phyloP scores from a whole-genome alignment of 2,329 filamentous ascomycete species.

The Monilinia aucupariae region DNA sequence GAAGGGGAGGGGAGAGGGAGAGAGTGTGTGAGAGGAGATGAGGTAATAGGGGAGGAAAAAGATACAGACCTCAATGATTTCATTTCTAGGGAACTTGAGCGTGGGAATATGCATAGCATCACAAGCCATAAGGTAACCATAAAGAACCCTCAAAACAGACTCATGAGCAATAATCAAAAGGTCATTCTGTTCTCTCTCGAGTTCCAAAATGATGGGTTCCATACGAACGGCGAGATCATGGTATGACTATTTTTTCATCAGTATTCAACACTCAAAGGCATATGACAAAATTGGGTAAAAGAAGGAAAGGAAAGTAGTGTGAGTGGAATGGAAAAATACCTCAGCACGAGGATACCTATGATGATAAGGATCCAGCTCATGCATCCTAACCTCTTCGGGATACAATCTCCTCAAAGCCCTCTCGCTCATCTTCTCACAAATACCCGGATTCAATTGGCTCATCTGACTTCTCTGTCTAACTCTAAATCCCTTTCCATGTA shows the following conservation, averaged over 20 bases:
- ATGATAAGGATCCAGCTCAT: conserved; percentile 92
- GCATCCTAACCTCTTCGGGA: conserved; percentile 86
- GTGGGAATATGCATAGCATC: conserved; percentile 90
- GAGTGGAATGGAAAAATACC: conserved; percentile 43
- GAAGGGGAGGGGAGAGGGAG: background rate
- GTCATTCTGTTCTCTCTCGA: conserved; percentile 95
- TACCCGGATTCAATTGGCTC: conserved; percentile 94
- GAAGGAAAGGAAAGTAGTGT: too few species aligned
- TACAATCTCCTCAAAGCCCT: conserved; percentile 73
- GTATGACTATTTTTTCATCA: conserved; percentile 62
- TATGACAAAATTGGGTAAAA: background rate
- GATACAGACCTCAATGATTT: conserved; percentile 77
- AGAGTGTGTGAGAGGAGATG: background rate
- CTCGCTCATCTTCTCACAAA: conserved; percentile 91
- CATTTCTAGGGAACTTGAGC: conserved; percentile 87
- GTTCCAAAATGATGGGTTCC: conserved; percentile 93
- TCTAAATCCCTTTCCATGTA: conserved; percentile 75
- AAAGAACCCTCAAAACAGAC: conserved; percentile 92
- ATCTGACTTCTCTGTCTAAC: conserved; percentile 91
- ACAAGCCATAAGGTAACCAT: conserved; percentile 98
- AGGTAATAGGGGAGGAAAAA: background rate
- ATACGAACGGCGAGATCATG: conserved; percentile 97
- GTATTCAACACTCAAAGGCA: background rate
- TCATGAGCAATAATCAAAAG: conserved; percentile 98
- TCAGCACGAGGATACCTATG: conserved; percentile 93